A percentile compares a stretch with the other conserved stretches of the same genome.
Conservation (phyloP, 257 asterid genomes). For the Ballota nigra region DNA sequence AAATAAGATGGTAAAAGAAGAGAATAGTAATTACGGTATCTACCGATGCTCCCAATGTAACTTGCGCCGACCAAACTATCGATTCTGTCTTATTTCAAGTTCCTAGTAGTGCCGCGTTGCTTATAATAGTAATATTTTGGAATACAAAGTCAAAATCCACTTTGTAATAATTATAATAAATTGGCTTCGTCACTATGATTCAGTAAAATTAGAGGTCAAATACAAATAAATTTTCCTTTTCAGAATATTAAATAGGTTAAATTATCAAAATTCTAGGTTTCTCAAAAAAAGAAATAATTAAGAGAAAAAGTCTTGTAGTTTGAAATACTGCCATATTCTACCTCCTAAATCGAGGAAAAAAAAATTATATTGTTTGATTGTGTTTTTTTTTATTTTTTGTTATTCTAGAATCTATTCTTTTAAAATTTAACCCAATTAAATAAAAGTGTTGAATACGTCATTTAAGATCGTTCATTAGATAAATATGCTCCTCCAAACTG, state of each 20-base stretch:
- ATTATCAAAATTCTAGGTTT: background rate
- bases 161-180: background rate
- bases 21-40: background rate
- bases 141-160: slow-evolving; percentile 17
- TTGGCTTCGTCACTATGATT: background rate
- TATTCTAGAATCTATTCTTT: too few relatives aligned
- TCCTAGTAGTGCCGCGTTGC: slow-evolving; percentile 2
- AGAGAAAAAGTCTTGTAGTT: too few relatives aligned
- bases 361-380: too few relatives aligned
- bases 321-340: too few relatives aligned
- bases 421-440: too few relatives aligned
- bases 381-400: too few relatives aligned
- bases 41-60: background rate
- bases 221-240: background rate
- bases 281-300: too few relatives aligned
- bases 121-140: background rate
- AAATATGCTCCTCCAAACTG: too few relatives aligned
- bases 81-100: slow-evolving; percentile 26
- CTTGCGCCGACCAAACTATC: slow-evolving; percentile 21
- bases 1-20: background rate
- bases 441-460: too few relatives aligned
- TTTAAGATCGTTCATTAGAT: too few relatives aligned
- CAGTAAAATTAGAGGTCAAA: too few relatives aligned
- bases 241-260: background rate
- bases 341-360: too few relatives aligned